Base-by-base conservation (phyloP, 345 rosid species). In the Psidium friedrichsthalianum region DNA sequence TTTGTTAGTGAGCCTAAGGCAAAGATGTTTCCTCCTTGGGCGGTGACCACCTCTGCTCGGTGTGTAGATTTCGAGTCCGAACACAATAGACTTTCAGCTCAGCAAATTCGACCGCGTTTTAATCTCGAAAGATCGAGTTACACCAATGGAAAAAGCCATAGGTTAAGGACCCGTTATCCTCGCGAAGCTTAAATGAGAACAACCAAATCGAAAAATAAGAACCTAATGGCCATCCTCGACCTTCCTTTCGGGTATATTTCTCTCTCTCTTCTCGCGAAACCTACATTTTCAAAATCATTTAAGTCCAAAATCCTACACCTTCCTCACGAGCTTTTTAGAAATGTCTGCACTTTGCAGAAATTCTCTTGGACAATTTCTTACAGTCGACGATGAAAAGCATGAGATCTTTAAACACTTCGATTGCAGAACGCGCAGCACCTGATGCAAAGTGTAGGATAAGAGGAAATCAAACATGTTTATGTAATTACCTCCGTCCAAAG, bases 81-180 rank as follows among this genome's bases (percentile, higher is more conserved):
- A 10, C 59, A 12, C 0, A 22, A 1, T 5, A 20, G 20, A 36
- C 22, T 36, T 4, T 40, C 20, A 0, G 20, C 18, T 21, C 3
- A 0, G 18, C 44, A 5, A 16, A 32, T 64, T 1, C 1, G 1
- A 1, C 1, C 2, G 3, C 76, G 8, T 64, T 11, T 32, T 15
- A 32, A 32, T 3, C 76, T 32, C 44, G 6, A 18, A 64, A 8
- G 24, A 16, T 64, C 10, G 6, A 2, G 5, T 64, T 2, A 18
- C 44, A 0, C 24, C 5, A 27, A 15, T 27, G 18, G 6, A 59
- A 52, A 49, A 27, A 9, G 12, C 3, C 20, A 64, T 8, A 32
- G 76, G 44, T 64, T 1, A 29, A 29, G 32, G 42, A 14, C 21
- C 16, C 40, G 8, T 7, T 8, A 61, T 27, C 15, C 9, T 6